Evolutionary conservation across 1,139 yeast genomes (phyloP).

Genomic region (Geotrichum australiense): DNA sequence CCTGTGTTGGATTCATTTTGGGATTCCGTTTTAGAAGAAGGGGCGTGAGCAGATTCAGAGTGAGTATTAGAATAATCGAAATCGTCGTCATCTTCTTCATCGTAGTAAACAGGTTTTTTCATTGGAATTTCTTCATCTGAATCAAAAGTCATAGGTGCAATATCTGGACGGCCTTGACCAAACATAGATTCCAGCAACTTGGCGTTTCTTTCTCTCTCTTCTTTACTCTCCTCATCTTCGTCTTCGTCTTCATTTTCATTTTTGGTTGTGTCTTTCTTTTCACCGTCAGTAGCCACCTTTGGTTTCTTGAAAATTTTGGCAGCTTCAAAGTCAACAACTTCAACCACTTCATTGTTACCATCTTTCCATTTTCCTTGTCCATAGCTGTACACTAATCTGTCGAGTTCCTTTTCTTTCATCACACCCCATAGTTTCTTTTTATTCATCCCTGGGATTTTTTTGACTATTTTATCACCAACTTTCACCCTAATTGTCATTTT

Average conservation of each 20-base stretch:
- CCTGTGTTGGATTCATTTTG: slow-evolving; percentile 3
- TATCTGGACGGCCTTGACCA: slow-evolving; percentile 25
- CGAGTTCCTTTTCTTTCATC: slow-evolving; percentile 54
- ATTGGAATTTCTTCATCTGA: slow-evolving; percentile 23
- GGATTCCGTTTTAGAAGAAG: no score
- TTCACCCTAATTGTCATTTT: slow-evolving; percentile 57
- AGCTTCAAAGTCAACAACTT: slow-evolving; percentile 32
- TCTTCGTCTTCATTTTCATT: slow-evolving; percentile 4
- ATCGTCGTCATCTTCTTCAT: slow-evolving; percentile 33
- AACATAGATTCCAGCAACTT: slow-evolving; percentile 24
- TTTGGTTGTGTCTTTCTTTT: neutral
- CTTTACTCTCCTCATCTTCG: slow-evolving; percentile 20
- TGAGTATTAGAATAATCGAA: slow-evolving; percentile 1
- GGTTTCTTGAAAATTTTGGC: no score
- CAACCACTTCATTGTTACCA: slow-evolving; percentile 74
- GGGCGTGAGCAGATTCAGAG: no score
- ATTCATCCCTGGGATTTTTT: slow-evolving; percentile 50
- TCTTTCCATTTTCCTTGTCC: slow-evolving; percentile 71
- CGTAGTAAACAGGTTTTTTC: slow-evolving; percentile 23
- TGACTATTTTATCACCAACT: slow-evolving; percentile 52
- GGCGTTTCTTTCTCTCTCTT: slow-evolving; percentile 24
- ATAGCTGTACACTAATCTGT: slow-evolving; percentile 59
- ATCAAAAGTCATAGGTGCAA: slow-evolving; percentile 33
- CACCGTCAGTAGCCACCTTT: slow-evolving; percentile 9
- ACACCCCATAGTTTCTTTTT: slow-evolving; percentile 88